Evolutionary conservation across 345 rosid species (phyloP).

Genomic region (Iberis pinnata): DNA sequence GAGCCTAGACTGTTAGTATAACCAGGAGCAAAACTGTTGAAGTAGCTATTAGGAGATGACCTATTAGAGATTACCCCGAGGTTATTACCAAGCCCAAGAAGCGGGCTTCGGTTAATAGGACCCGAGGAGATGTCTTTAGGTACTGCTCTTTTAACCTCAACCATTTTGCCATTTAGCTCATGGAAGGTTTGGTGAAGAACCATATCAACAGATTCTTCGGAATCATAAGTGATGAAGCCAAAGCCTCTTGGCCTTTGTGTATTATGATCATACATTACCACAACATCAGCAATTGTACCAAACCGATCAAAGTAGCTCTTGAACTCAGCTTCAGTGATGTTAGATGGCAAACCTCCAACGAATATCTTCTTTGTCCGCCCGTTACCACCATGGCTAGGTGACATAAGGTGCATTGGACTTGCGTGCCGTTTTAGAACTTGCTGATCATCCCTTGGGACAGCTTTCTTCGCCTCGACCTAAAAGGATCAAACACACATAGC

Average conservation of each 20-base stretch:
- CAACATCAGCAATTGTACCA: constrained; percentile 80
- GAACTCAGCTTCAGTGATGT: constrained; percentile 62
- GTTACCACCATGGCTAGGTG: constrained; percentile 37
- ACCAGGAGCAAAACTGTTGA: constrained; percentile 63
- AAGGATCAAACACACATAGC: constrained; percentile 15
- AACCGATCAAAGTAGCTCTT: constrained; percentile 82
- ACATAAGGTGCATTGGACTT: constrained; percentile 38
- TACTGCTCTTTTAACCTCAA: constrained; percentile 96
- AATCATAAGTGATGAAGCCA: constrained; percentile 92
- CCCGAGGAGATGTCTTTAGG: constrained; percentile 77
- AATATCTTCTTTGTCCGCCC: constrained; percentile 76
- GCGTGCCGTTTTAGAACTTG: constrained; percentile 51
- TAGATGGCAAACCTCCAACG: constrained; percentile 84
- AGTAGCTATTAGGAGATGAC: constrained; percentile 55
- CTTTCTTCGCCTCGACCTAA: constrained; percentile 98
- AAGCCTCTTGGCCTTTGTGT: constrained; percentile 98
- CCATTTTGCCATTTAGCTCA: constrained; percentile 94
- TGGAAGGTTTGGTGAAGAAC: constrained; percentile 87
- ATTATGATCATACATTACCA: constrained; percentile 97
- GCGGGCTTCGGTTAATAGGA: constrained; percentile 55
- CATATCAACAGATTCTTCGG: constrained; percentile 85
- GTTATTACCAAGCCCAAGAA: constrained; percentile 52
- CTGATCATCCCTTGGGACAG: constrained; percentile 86
- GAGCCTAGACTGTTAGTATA: constrained; percentile 52
- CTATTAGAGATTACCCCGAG: constrained; percentile 37